Evolutionary conservation across 768 basidiomycete genomes (phyloP), one percentile per base, ranked within the genome.

Genomic region (Boletus insuetus): DNA sequence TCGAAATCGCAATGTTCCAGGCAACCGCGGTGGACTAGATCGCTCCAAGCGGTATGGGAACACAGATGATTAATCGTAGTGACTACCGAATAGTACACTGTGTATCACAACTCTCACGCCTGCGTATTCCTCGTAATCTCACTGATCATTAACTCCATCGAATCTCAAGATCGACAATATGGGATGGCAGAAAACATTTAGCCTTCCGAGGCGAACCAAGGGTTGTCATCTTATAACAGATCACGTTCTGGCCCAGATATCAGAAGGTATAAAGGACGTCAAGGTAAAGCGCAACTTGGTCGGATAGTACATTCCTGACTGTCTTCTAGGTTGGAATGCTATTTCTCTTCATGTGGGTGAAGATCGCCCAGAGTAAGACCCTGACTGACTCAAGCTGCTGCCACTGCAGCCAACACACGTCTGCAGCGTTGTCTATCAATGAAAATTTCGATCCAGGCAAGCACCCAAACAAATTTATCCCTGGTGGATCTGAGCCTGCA

Each of bases 161-260:
- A 1, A 8, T 29, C 29, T 29, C 29, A 29, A 29, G 43, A 31
- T 19, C 24, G 46, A 16, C 42, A 48, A 17, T 34, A 96, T 96
- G 94, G 89, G 84, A 53, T 95, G 92, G 92, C 94, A 95, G 69
- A 91, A 84, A 69, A 86, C 86, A 6, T 94, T 96, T 62, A 81
- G 80, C 1, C 76, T 93, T 32, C 67, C 76, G 3, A 80, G 64
- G 54, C 73, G 71, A 32, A 64, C 69, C 45, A 82, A 82, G 68
- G 90, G 90, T 6, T 94, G 91, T 63, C 86, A 97, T 73, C 80
- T 97, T 16, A 78, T 97, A 42, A 96, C 93, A 3, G 77, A 89
- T 32, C 88, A 91, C 65, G 78, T 97, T 9, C 58, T 84, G 20
- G 60, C 68, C 3, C 81, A 89, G 41, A 87, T 95, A 53, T 74